phyloP scores from a whole-genome alignment of 768 basidiomycete genomes.

The Leccinum ochraceum region DNA sequence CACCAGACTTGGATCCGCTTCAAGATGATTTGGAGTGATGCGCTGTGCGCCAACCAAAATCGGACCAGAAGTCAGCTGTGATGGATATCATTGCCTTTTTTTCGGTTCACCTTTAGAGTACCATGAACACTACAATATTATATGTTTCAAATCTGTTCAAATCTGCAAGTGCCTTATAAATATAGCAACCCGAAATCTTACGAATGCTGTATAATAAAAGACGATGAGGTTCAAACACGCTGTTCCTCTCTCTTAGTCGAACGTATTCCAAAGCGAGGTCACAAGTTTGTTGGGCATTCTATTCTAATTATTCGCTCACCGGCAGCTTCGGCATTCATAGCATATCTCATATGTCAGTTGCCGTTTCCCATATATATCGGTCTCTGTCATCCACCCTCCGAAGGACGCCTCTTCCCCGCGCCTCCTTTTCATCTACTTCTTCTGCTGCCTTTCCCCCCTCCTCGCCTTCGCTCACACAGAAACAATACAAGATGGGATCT shows the following conservation, averaged over 20 bases:
- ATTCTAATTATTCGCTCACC: not conserved
- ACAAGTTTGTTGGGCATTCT: not conserved
- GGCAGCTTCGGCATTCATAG: not conserved
- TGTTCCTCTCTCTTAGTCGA: not conserved
- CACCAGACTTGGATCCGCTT: too few species aligned
- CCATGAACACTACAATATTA: too few species aligned
- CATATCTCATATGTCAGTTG: conserved; percentile 6
- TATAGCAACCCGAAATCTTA: not conserved
- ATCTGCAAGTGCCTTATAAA: not conserved
- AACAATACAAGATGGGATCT: conserved; percentile 11
- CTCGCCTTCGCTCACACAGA: conserved; percentile 25
- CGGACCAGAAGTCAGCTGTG: too few species aligned
- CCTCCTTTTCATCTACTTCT: not conserved
- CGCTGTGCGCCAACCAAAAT: too few species aligned
- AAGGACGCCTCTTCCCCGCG: conserved; percentile 6
- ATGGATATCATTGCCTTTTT: too few species aligned
- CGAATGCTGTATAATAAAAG: not conserved
- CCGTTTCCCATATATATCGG: conserved; percentile 25
- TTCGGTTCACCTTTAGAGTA: too few species aligned
- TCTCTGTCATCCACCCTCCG: conserved; percentile 14
- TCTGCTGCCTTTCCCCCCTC: conserved; percentile 27
- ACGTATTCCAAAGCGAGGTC: not conserved
- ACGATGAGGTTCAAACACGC: not conserved
- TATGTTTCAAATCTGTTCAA: not conserved
- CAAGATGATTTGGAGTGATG: too few species aligned